Base-by-base conservation (phyloP, 371 early-diverging fungal species). In the Phascolomyces articulosus region DNA sequence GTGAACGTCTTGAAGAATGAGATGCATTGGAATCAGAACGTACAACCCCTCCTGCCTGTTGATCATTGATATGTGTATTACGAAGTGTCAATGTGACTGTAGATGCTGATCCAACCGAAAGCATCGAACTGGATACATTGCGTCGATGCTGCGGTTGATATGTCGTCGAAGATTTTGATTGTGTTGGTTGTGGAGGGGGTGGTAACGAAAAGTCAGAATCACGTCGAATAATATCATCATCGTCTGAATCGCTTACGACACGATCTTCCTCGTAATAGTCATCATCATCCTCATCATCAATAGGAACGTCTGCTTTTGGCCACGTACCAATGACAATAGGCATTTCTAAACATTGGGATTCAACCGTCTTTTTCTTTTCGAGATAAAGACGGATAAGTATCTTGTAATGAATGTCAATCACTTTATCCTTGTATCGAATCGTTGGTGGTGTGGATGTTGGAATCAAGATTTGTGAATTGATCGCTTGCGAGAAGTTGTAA, bases 401-500 rank as follows among this genome's bases (percentile, higher is more conserved):
- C 48, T 77, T 77, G 41, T 82, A 82, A 47, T 75, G 74, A 44
- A 82, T 70, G 38, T 73, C 63, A 2, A 82, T 56, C 31, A 72
- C 58, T 54, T 72, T 74, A 44, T 74, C 75, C 26, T 72, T 74
- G 31, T 75, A 77, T 21, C 68, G 59, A n/a, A 79, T 73, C 11
- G 82, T 62, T 7, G 82, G 82, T 18, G 82, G 82, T 9, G 79
- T 79, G 0, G 82, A 82, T 44, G 82, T 77, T 38, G 82, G 82
- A 27, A 82, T 73, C 29, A 70, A 41, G 18, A 82, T 26, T 47
- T 74, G 79, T n/a, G 69, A 67, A 16, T 44, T 57, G 10, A 77
- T 40, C 1, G 65, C 29, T 58, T 75, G 75, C 2, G 73, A 70
- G 26, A 69, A 65, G 28, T 70, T 66, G 38, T 47, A 57, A 0